phyloP scores from a whole-genome alignment of 192 early-diverging fungal species.

The Cladochytrium replicatum region DNA sequence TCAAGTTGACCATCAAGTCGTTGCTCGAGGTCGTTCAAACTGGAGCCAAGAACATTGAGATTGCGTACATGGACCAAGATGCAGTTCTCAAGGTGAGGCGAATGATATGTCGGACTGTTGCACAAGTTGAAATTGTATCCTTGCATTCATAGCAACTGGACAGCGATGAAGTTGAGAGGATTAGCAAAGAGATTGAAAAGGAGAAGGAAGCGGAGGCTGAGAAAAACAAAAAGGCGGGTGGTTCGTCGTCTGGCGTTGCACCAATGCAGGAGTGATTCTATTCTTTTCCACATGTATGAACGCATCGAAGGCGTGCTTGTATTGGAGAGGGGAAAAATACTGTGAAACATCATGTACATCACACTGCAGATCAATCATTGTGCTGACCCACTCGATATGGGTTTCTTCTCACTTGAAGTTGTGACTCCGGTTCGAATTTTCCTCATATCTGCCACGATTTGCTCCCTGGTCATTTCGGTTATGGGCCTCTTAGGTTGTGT shows the following conservation, averaged over 20 bases:
- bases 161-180: conserved; percentile 61
- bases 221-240: conserved; percentile 26
- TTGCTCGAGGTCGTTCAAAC: conserved; percentile 98
- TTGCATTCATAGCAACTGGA: conserved; percentile 42
- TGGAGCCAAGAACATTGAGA: conserved; percentile 98
- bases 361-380: no score
- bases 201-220: conserved; percentile 79
- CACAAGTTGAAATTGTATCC: not conserved
- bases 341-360: no score
- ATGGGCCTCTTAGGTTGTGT: no score
- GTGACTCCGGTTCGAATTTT: no score
- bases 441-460: no score
- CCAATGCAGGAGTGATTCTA: no score
- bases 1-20: conserved; percentile 86
- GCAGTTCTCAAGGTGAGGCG: conserved; percentile 49
- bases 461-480: no score
- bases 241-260: not conserved
- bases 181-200: conserved; percentile 67
- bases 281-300: no score
- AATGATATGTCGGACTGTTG: not conserved
- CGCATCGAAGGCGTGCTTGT: no score
- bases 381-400: no score
- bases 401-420: no score
- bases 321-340: no score
- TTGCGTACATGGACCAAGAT: conserved; percentile 80